Base-by-base conservation (phyloP, 1,284 basidiomycete genomes). In the Boletus hoseneyae region DNA sequence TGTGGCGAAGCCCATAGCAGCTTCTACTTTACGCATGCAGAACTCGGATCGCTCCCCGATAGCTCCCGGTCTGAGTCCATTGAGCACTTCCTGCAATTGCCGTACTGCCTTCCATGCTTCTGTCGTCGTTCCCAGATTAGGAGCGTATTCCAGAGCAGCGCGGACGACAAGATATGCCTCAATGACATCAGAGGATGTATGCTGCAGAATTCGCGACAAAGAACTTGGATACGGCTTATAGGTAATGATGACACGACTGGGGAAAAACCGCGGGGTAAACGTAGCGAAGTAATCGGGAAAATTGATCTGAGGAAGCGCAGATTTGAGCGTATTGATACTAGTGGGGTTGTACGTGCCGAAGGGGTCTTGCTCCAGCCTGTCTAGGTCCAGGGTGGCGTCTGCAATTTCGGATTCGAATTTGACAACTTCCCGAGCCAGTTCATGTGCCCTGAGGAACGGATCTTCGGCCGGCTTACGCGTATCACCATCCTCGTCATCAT, bases 261-360 rank as follows among this genome's bases (percentile, higher is more conserved):
- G 95, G 73, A 82, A 93, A 48, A 73, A 72, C 35, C 90, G 82
- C 13, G 91, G 87, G 0, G 88, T 82, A 62, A 94, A 93, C 0
- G 88, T 76, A 1, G 93, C 81, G 54, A 98, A 85, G 70, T 97
- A 97, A 27, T 82, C 76, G 1, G 80, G 74, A 71, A 97, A 92
- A 61, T 90, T 77, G 58, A 98, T 79, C 62, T 93, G 82, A 1
- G 87, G 79, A 15, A 97, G 72, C 4, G 85, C 73, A 8, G 77
- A 72, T n/a, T 85, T 82, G 45, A 96, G 75, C 47, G 88, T 84
- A 49, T 78, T 74, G 52, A 92, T 73, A 0, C 78, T 71, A 40
- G 80, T 77, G 3, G 93, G 93, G 68, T 99, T 97, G 74, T 99
- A 98, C 0, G 91, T 89, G 41, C 77, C 85, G 48, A 92, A 74